Evolutionary conservation across 2,329 filamentous ascomycete genomes (phyloP).

Genomic region (Stenocarpella maydis): DNA sequence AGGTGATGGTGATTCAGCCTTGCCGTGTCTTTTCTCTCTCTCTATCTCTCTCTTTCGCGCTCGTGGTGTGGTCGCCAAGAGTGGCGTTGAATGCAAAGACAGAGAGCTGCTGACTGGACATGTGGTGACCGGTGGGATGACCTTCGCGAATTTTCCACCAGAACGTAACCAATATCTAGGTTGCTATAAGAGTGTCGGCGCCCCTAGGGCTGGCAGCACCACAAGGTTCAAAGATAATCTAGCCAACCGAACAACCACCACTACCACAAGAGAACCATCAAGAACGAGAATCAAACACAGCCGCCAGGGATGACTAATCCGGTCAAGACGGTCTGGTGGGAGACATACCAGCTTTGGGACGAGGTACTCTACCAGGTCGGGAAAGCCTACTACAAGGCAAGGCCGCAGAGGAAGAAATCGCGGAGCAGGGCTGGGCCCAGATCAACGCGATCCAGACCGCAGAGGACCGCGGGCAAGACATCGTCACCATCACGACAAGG

Average conservation of each 20-base stretch:
- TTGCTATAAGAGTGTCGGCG: background rate
- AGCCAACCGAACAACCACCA: background rate
- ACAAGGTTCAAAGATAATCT: too few species aligned
- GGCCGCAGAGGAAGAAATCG: slow-evolving; percentile 11
- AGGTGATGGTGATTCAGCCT: slow-evolving; percentile 19
- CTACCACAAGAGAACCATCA: background rate
- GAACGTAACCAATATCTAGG: background rate
- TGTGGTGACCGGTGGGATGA: background rate
- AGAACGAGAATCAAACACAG: background rate
- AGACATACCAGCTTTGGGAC: slow-evolving; percentile 50
- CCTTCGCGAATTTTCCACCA: background rate
- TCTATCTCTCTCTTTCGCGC: too few species aligned
- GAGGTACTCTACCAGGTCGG: slow-evolving; percentile 50
- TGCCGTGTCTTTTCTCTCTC: background rate
- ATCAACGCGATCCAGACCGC: slow-evolving; percentile 12
- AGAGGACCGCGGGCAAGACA: background rate
- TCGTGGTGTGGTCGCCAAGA: too few species aligned
- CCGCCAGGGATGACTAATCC: slow-evolving; percentile 31
- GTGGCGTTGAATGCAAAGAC: slow-evolving; percentile 18
- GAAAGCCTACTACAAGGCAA: slow-evolving; percentile 47
- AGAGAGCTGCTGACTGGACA: background rate
- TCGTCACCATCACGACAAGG: background rate
- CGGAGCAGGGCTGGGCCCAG: slow-evolving; percentile 1
- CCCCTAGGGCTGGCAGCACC: background rate
- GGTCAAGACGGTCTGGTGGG: slow-evolving; percentile 41